phyloP scores from a whole-genome alignment of 2,329 filamentous ascomycete genomes.

The Diaporthe citri region DNA sequence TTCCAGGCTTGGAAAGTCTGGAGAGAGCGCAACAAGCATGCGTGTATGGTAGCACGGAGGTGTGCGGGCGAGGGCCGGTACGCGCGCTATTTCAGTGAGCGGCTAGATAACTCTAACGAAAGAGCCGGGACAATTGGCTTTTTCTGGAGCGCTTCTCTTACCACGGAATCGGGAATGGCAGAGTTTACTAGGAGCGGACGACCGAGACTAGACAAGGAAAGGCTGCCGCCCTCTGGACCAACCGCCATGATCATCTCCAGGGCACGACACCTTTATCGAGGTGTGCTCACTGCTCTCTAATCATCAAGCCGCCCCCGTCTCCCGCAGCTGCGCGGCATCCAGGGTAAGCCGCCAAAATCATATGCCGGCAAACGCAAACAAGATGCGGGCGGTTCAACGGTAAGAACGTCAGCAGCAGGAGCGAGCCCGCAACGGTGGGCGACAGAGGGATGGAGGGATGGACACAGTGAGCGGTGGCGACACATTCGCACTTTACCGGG shows the following conservation, averaged over 20 bases:
- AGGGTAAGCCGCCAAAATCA: slow-evolving; percentile 16
- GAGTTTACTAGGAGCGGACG: slow-evolving; percentile 31
- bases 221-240: slow-evolving; percentile 12
- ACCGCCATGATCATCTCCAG: slow-evolving; percentile 3
- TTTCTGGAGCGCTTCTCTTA: slow-evolving; percentile 33
- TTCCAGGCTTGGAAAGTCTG: background rate
- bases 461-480: slow-evolving; percentile 27
- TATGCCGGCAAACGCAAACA: slow-evolving; percentile 10
- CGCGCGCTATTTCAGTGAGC: slow-evolving; percentile 18
- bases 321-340: slow-evolving; percentile 18
- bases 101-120: slow-evolving; percentile 32
- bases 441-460: slow-evolving; percentile 17
- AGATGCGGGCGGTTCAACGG: slow-evolving; percentile 15
- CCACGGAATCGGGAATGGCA: slow-evolving; percentile 35
- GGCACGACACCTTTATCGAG: background rate
- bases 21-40: background rate
- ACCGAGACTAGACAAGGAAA: slow-evolving; percentile 30
- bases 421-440: slow-evolving; percentile 25
- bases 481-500: slow-evolving; percentile 30
- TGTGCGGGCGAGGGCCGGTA: slow-evolving; percentile 1
- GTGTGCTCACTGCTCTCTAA: background rate
- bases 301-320: background rate
- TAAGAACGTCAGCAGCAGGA: slow-evolving; percentile 8
- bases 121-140: slow-evolving; percentile 31
- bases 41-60: slow-evolving; percentile 6